Conservation (phyloP, 257 asterid genomes). For the Buddleja alternifolia region DNA sequence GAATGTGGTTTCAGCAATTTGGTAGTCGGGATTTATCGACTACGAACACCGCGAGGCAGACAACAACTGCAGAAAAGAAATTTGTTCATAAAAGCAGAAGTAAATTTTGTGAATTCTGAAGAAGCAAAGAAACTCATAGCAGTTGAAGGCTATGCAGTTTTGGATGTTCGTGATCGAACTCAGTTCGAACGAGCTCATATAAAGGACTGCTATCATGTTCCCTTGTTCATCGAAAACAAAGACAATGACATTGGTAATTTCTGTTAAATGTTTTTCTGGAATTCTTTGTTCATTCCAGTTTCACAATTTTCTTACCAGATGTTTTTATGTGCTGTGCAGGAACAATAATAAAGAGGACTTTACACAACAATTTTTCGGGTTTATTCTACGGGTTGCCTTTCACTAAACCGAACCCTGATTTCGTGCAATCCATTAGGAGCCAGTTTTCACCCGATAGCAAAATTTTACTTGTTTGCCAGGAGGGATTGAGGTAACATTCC, state of each 20-base stretch:
- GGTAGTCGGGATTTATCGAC: constrained; percentile 41
- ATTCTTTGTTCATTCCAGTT: background rate
- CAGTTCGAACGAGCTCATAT: constrained; percentile 85
- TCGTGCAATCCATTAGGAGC: constrained; percentile 65
- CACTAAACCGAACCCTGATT: constrained; percentile 79
- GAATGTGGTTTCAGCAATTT: constrained; percentile 61
- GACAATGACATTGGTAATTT: constrained; percentile 77
- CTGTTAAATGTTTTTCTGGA: background rate
- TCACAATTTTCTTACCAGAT: background rate
- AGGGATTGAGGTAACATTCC: constrained; percentile 89
- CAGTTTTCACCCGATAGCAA: constrained; percentile 78
- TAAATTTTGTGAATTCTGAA: constrained; percentile 62
- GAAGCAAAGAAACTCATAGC: constrained; percentile 82
- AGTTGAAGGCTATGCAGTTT: constrained; percentile 67
- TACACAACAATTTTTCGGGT: constrained; percentile 91
- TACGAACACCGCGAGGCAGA: constrained; percentile 33
- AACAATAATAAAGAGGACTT: constrained; percentile 65
- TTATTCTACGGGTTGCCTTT: constrained; percentile 85
- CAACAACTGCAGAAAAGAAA: constrained; percentile 31
- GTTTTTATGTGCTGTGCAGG: constrained; percentile 48
- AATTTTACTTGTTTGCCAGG: constrained; percentile 92
- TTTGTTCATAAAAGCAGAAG: constrained; percentile 56
- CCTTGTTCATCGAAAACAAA: constrained; percentile 73
- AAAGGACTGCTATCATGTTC: constrained; percentile 74
- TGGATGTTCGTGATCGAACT: constrained; percentile 80